phyloP scores from a whole-genome alignment of 345 rosid species.

The Aquilaria yunnanensis region DNA sequence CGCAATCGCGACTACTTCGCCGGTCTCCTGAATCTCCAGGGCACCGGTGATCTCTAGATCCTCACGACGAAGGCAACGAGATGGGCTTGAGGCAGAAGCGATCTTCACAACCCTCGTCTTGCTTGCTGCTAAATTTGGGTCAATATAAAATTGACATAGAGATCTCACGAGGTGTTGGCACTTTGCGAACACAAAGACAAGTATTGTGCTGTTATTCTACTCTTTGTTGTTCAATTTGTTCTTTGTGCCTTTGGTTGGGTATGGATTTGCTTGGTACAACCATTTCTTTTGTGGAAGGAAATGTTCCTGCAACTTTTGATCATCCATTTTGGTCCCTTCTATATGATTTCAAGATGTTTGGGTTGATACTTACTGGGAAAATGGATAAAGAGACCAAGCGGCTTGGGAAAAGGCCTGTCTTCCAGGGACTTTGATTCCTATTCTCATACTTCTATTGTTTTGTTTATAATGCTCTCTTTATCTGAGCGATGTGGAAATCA shows the following conservation, averaged over 20 bases:
- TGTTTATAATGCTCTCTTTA: background rate
- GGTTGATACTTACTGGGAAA: constrained; percentile 81
- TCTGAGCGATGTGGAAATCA: no score
- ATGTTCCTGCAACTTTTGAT: constrained; percentile 72
- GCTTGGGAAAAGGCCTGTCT: constrained; percentile 85
- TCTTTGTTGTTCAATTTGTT: constrained; percentile 52
- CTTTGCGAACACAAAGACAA: constrained; percentile 58
- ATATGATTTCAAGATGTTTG: constrained; percentile 91
- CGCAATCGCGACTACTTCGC: no score
- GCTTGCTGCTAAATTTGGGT: no score
- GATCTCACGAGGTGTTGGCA: constrained; percentile 81
- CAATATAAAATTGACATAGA: background rate
- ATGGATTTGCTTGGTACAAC: constrained; percentile 91
- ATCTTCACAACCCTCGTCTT: no score
- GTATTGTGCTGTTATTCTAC: constrained; percentile 38
- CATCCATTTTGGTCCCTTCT: constrained; percentile 87
- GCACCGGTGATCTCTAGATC: no score
- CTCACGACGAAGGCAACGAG: no score
- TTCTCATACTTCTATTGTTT: constrained; percentile 3
- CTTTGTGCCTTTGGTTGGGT: constrained; percentile 63
- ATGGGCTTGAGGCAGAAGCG: no score
- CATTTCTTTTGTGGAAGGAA: constrained; percentile 92
- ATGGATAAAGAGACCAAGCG: constrained; percentile 96
- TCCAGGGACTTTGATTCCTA: constrained; percentile 43
- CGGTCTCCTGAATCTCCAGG: no score